Conservation (phyloP, 202 grass and related monocot species). For the Setaria italica region DNA sequence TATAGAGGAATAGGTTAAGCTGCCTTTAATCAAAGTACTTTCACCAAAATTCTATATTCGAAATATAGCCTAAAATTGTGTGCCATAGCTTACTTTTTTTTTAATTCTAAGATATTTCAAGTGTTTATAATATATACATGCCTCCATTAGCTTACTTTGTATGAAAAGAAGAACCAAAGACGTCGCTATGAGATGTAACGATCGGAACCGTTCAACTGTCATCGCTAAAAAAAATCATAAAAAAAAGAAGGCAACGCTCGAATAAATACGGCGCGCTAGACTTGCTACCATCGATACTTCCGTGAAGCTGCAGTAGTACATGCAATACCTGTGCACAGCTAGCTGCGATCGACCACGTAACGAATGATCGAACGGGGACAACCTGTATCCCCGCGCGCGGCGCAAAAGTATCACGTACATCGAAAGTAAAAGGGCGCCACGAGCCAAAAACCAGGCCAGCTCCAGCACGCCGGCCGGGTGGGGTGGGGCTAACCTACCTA, state of each 20-base stretch:
- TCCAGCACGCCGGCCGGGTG: no score
- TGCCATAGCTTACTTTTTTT: background rate
- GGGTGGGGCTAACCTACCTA: background rate
- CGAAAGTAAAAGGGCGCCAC: background rate
- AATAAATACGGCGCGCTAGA: background rate
- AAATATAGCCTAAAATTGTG: background rate
- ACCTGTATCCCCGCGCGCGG: background rate
- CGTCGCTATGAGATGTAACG: background rate
- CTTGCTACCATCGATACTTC: background rate
- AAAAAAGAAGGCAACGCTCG: background rate
- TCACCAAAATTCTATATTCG: background rate
- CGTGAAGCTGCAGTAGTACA: background rate
- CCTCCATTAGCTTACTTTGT: background rate
- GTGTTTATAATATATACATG: background rate
- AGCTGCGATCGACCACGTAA: background rate
- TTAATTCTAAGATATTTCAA: background rate
- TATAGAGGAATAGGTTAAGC: background rate
- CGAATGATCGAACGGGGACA: background rate
- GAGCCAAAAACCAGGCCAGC: background rate
- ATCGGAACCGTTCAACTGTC: background rate
- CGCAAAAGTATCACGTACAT: background rate
- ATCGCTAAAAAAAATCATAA: background rate
- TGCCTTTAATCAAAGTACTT: background rate
- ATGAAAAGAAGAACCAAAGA: background rate
- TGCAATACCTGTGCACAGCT: background rate